Conservation (phyloP, 192 early-diverging fungal genomes). For the Coemansia sp. region DNA sequence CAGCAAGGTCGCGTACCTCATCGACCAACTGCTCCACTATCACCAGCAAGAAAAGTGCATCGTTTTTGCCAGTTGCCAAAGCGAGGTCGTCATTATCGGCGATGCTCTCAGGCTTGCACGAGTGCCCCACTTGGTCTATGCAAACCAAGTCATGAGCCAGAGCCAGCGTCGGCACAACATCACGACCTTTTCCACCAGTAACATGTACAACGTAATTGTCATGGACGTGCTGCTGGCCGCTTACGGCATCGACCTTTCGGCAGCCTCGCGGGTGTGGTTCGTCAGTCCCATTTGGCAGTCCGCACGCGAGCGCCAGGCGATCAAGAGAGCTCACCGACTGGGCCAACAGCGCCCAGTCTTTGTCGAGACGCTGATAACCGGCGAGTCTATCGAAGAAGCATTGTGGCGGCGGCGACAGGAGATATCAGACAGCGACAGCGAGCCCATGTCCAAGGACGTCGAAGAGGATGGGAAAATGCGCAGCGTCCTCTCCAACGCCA, state of each 20-base stretch:
- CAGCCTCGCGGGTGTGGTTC: constrained; percentile 73
- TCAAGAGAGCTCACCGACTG: constrained; percentile 85
- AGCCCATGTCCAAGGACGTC: constrained; percentile 22
- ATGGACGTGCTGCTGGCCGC: constrained; percentile 61
- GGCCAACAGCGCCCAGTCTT: constrained; percentile 61
- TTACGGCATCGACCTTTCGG: constrained; percentile 79
- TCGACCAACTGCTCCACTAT: constrained; percentile 24
- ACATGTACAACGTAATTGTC: constrained; percentile 46
- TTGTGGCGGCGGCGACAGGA: constrained; percentile 47
- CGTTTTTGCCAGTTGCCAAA: constrained; percentile 37
- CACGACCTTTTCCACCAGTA: constrained; percentile 52
- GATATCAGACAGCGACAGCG: constrained; percentile 20
- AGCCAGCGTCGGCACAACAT: constrained; percentile 51
- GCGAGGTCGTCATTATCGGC: constrained; percentile 24
- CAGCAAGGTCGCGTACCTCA: constrained; percentile 42
- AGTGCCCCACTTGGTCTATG: constrained; percentile 43
- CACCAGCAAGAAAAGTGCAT: constrained; percentile 50
- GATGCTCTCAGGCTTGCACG: constrained; percentile 43
- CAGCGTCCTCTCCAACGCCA: constrained; percentile 33
- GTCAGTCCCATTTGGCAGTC: constrained; percentile 74
- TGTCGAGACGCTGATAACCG: constrained; percentile 45
- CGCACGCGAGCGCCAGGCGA: constrained; percentile 77
- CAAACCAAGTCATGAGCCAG: constrained; percentile 41
- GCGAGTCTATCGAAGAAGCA: constrained; percentile 46
- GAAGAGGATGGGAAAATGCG: constrained; percentile 57